Percentiles rank a stretch among this genome's conserved stretches.
Conservation (phyloP, 1,284 basidiomycete genomes). For the Caloboletus firmus region DNA sequence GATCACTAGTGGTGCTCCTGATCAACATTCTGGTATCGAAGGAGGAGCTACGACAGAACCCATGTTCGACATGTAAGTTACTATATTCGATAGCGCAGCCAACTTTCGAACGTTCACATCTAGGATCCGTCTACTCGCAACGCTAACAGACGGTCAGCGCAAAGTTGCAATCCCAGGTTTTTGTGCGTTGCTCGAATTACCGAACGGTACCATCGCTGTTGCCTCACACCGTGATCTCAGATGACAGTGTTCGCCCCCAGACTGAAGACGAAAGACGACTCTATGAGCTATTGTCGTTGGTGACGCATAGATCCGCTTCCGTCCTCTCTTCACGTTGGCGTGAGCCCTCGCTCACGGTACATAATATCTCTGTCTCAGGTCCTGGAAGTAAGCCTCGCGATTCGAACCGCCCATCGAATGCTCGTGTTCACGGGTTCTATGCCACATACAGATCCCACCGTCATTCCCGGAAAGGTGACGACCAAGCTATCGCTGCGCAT, state of each 20-base stretch:
- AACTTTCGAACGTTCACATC: constrained; percentile 9
- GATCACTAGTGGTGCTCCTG: constrained; percentile 69
- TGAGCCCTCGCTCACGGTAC: constrained; percentile 73
- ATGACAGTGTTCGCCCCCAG: constrained; percentile 70
- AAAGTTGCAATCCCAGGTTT: constrained; percentile 80
- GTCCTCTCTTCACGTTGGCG: constrained; percentile 78
- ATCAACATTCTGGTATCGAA: constrained; percentile 90
- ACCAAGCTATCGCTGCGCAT: constrained; percentile 87
- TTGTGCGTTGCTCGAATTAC: constrained; percentile 48
- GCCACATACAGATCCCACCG: constrained; percentile 62
- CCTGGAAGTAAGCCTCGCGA: constrained; percentile 58
- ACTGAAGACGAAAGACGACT: constrained; percentile 66
- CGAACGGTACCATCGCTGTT: not conserved
- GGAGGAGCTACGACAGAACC: constrained; percentile 88
- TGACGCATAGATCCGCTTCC: constrained; percentile 66
- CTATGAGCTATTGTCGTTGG: constrained; percentile 66
- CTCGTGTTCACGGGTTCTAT: not conserved
- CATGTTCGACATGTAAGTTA: constrained; percentile 83
- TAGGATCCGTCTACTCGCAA: constrained; percentile 80
- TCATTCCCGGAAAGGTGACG: constrained; percentile 81
- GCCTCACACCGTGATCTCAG: constrained; percentile 40
- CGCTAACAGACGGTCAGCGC: constrained; percentile 58
- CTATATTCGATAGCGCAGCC: not conserved
- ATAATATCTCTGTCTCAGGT: constrained; percentile 70
- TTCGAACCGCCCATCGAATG: not conserved